These are phyloP conservation scores for Amanita molliuscula DNA, from an alignment of 768 basidiomycete species.

Conservation along the genomic window DNA sequence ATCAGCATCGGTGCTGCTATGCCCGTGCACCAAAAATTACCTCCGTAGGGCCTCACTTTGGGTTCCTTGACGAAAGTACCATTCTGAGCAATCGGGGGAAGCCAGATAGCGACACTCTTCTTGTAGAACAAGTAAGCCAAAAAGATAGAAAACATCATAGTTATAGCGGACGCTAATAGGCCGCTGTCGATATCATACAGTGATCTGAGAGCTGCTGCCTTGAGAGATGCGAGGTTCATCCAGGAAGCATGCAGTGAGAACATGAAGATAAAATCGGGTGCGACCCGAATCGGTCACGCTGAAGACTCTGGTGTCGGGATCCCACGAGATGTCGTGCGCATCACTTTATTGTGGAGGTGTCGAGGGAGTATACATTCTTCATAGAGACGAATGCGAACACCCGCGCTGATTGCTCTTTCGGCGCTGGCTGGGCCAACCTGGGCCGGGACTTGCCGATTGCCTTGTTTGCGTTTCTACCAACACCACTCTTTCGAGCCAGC, in stretches of 20 bases:
- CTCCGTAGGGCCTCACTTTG: constrained; percentile 14
- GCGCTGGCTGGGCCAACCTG: not conserved
- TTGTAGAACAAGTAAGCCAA: not conserved
- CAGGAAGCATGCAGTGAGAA: not conserved
- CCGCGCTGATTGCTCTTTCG: not conserved
- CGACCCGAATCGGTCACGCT: not conserved
- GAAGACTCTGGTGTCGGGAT: not conserved
- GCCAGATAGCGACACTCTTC: not conserved
- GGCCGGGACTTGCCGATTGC: constrained; percentile 6
- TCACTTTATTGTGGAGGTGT: too few relatives aligned
- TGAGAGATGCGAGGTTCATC: not conserved
- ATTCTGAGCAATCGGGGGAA: not conserved
- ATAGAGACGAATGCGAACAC: too few relatives aligned
- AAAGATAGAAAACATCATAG: not conserved
- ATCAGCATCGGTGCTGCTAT: not conserved
- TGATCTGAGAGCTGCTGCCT: not conserved
- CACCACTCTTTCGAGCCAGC: not conserved
- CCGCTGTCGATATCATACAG: not conserved
- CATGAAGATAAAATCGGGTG: not conserved
- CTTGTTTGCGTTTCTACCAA: not conserved
- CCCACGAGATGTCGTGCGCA: too few relatives aligned
- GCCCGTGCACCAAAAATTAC: constrained; percentile 6
- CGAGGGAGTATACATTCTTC: not conserved
- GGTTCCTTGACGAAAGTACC: constrained; percentile 7
- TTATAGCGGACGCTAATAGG: too few relatives aligned